These are phyloP conservation scores for Polytolypa hystricis DNA, from an alignment of 2,329 filamentous ascomycete species.

Conservation along the genomic window DNA sequence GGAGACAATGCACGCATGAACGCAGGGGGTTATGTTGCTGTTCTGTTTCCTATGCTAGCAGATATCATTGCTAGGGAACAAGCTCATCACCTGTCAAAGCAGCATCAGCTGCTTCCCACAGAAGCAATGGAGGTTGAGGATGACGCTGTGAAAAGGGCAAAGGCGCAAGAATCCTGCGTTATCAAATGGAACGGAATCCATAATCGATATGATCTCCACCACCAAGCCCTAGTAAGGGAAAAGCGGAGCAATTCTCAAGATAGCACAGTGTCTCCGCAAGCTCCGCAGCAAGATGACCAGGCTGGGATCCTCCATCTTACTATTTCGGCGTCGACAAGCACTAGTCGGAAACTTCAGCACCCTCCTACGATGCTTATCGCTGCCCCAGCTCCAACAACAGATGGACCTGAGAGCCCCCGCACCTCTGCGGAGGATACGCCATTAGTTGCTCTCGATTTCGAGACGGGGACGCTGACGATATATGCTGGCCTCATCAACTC, in stretches of 20 bases:
- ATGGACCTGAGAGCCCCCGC: slow-evolving; percentile 23
- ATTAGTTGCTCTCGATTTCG: slow-evolving; percentile 34
- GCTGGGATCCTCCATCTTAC: slow-evolving; percentile 32
- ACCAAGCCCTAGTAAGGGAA: slow-evolving; percentile 28
- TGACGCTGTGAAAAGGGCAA: slow-evolving; percentile 34
- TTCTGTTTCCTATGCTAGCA: slow-evolving; percentile 39
- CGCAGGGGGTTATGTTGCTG: slow-evolving; percentile 32
- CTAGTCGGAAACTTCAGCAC: slow-evolving; percentile 15
- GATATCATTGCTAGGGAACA: slow-evolving; percentile 40
- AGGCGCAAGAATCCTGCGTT: slow-evolving; percentile 36
- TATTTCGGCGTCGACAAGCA: slow-evolving; percentile 24
- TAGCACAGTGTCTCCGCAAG: slow-evolving; percentile 25
- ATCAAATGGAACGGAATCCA: slow-evolving; percentile 33
- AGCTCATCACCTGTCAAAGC: slow-evolving; percentile 28
- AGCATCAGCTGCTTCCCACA: slow-evolving; percentile 29
- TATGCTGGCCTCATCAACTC: slow-evolving; percentile 29
- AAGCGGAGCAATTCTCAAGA: slow-evolving; percentile 17
- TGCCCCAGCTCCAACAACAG: slow-evolving; percentile 26
- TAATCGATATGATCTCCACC: slow-evolving; percentile 35
- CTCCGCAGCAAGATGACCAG: slow-evolving; percentile 20
- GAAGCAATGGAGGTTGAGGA: slow-evolving; percentile 33
- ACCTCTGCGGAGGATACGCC: slow-evolving; percentile 26
- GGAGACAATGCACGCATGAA: slow-evolving; percentile 5
- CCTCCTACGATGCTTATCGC: slow-evolving; percentile 29
- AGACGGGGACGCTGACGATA: slow-evolving; percentile 30